Evolutionary conservation across 768 basidiomycete genomes (phyloP).

Genomic region (Dioszegia aurantiaca): DNA sequence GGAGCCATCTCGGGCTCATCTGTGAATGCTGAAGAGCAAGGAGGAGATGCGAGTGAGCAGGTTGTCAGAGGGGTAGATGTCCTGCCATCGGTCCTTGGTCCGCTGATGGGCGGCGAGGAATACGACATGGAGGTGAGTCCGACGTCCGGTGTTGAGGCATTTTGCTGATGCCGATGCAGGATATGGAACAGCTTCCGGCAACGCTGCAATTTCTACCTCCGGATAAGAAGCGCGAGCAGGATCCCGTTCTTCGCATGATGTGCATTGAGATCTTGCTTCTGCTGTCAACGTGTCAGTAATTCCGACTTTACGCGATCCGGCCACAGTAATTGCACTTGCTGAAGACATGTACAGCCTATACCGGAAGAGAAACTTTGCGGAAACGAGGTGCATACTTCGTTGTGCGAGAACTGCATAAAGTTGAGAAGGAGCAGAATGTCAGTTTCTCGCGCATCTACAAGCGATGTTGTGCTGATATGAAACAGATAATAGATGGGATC

Average conservation of each 20-base stretch:
- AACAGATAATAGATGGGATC: conserved; percentile 77
- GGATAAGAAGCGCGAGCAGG: conserved; percentile 77
- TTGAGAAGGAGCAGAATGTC: conserved; percentile 76
- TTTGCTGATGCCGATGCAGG: conserved; percentile 55
- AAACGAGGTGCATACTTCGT: conserved; percentile 82
- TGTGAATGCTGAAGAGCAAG: conserved; percentile 1
- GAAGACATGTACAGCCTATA: conserved; percentile 57
- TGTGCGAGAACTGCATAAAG: conserved; percentile 70
- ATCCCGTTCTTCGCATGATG: conserved; percentile 70
- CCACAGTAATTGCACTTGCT: neutral
- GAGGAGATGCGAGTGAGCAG: conserved; percentile 8
- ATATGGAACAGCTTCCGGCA: conserved; percentile 79
- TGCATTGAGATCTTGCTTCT: conserved; percentile 87
- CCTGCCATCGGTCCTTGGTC: conserved; percentile 78
- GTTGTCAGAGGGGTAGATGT: conserved; percentile 68
- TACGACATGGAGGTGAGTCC: conserved; percentile 75
- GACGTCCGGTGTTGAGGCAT: neutral
- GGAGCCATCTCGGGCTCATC: neutral
- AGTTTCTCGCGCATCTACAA: conserved; percentile 28
- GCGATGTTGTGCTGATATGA: neutral
- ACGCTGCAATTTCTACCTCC: conserved; percentile 83
- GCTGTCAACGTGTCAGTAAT: conserved; percentile 66
- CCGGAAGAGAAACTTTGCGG: conserved; percentile 79
- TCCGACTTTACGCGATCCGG: neutral
- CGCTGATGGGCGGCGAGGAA: conserved; percentile 92